These are phyloP conservation scores for Daphne laureola DNA, from an alignment of 441 rosid genomes.

Conservation along the genomic window DNA sequence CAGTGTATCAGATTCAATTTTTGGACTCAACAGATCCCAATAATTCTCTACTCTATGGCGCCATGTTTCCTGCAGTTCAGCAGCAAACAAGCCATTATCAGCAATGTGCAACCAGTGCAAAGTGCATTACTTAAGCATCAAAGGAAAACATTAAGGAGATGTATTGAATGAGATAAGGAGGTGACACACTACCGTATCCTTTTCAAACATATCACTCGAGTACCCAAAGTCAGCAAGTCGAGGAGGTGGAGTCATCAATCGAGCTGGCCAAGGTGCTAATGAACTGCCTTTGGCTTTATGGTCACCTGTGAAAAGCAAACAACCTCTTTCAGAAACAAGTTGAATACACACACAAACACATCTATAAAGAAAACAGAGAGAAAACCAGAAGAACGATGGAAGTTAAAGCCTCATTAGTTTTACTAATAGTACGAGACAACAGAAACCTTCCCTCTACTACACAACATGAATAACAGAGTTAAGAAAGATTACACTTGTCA, in stretches of 20 bases:
- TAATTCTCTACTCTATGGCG: slow-evolving; percentile 64
- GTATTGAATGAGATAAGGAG: slow-evolving; percentile 1
- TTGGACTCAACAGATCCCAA: slow-evolving; percentile 77
- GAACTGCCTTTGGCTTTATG: slow-evolving; percentile 79
- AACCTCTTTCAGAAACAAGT: no score
- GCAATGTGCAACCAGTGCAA: not conserved
- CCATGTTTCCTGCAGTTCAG: slow-evolving; percentile 62
- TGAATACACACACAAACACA: no score
- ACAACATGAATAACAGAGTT: no score
- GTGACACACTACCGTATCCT: slow-evolving; percentile 54
- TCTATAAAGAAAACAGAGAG: no score
- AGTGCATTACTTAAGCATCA: slow-evolving; percentile 2
- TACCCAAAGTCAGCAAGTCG: slow-evolving; percentile 92
- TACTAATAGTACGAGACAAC: no score
- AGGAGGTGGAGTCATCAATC: slow-evolving; percentile 74
- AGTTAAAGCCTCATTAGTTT: no score
- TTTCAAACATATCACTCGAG: slow-evolving; percentile 63
- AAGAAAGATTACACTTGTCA: no score
- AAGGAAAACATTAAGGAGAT: not conserved
- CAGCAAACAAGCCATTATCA: slow-evolving; percentile 14
- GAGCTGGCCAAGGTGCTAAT: slow-evolving; percentile 96
- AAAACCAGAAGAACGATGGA: no score
- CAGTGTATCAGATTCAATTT: slow-evolving; percentile 50
- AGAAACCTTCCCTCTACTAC: no score
- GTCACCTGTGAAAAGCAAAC: slow-evolving; percentile 41